Base-by-base conservation (phyloP, 306 rosid species). In the Hylodesmum podocarpum region DNA sequence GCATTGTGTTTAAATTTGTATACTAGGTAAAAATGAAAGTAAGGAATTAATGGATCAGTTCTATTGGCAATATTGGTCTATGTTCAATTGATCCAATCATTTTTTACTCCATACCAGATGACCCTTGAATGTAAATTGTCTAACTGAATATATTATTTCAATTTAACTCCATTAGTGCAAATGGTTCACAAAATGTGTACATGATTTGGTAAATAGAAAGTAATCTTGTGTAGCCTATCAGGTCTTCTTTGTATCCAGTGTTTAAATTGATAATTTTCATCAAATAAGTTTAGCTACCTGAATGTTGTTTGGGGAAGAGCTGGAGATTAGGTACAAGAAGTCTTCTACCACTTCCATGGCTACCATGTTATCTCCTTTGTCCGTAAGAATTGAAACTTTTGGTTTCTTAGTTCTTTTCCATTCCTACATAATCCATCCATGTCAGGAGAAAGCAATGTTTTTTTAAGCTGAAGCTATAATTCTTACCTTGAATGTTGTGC, bases 301-400 rank as follows among this genome's bases (percentile, higher is more conserved):
- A 82, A 91, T 85, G 86, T 47, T 84, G 76, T 79, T 86, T 54
- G 81, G 63, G 37, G 92, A 86, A 58, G 97, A 89, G 81, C 84
- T 88, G 68, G 85, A 83, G 79, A 83, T 78, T 53, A 85, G 76
- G 87, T 91, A 91, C 70, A 89, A 53, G 77, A 91, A 91, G 81
- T 89, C 97, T 86, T 91, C 97, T 10, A 85, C 88, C 55, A 88
- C 86, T 82, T 89, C 90, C 92, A 91, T 78, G 59, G 80, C 92
- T 62, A 62, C 78, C 64, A 89, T 75, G 4, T 10, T 73, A 46
- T 88, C 97, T 83, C 92, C 85, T 86, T 85, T 89, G 18, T 85
- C 85, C 1, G 80, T 53, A 68, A 65, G 70, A 54, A 86, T 40
- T 53, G 87, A 83, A 80, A 81, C 59, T 58, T 86, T 82, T 12